Evolutionary conservation across 257 asterid genomes (phyloP).

Genomic region (Verbena officinalis): DNA sequence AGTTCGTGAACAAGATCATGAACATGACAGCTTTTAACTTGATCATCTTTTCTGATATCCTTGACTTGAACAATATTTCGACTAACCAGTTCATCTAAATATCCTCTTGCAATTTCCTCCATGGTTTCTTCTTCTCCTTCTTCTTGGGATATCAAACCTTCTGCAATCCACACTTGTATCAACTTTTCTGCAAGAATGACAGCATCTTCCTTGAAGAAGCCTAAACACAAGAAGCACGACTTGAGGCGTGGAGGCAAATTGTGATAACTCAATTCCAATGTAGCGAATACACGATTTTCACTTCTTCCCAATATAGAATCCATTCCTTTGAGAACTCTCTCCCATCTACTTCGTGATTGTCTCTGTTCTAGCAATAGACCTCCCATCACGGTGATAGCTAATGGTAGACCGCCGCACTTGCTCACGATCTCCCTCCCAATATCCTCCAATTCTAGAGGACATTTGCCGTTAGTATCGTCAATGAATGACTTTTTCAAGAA

Average conservation of each 20-base stretch:
- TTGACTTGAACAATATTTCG: slow-evolving; percentile 29
- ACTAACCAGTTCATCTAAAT: slow-evolving; percentile 28
- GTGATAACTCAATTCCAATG: slow-evolving; percentile 29
- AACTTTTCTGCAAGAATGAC: slow-evolving; percentile 8
- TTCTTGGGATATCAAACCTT: slow-evolving; percentile 19
- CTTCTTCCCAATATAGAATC: background rate
- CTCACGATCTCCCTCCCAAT: slow-evolving; percentile 28
- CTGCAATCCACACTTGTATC: slow-evolving; percentile 21
- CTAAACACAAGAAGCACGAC: slow-evolving; percentile 28
- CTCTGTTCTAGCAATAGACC: slow-evolving; percentile 19
- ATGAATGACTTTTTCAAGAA: slow-evolving; percentile 24
- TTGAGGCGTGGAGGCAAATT: slow-evolving; percentile 33
- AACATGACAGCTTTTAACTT: too few relatives aligned
- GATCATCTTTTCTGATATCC: background rate
- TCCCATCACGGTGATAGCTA: slow-evolving; percentile 34
- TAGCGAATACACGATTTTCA: background rate
- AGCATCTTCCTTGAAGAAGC: slow-evolving; percentile 25
- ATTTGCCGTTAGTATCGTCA: too few relatives aligned
- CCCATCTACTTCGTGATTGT: slow-evolving; percentile 24
- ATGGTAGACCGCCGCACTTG: slow-evolving; percentile 28
- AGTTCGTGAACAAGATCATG: too few relatives aligned
- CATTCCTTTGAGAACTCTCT: slow-evolving; percentile 20
- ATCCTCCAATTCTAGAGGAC: too few relatives aligned
- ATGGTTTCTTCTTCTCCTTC: slow-evolving; percentile 5
- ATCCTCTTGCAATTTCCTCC: slow-evolving; percentile 31